phyloP scores from a whole-genome alignment of 345 rosid genomes.

The Pugionium cornutum region DNA sequence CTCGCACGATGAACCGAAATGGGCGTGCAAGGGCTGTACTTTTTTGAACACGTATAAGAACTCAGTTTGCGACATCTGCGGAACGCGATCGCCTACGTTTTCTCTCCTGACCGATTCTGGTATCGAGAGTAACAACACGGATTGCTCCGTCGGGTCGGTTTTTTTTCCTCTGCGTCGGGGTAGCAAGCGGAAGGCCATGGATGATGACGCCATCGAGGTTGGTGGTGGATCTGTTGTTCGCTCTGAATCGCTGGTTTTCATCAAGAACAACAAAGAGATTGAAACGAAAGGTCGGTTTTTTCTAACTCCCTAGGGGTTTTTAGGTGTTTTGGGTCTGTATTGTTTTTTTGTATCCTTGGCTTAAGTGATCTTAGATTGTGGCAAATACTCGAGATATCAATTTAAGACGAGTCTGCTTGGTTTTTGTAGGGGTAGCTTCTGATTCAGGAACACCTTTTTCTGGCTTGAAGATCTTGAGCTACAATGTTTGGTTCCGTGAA shows the following conservation, averaged over 20 bases:
- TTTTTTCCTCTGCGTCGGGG: constrained; percentile 75
- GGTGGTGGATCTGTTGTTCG: constrained; percentile 36
- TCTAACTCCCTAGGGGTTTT: constrained; percentile 11
- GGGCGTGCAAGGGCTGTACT: constrained; percentile 95
- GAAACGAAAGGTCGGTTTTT: constrained; percentile 43
- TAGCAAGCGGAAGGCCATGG: constrained; percentile 60
- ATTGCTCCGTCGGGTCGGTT: constrained; percentile 73
- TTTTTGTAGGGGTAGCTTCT: constrained; percentile 43
- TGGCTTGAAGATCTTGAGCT: constrained; percentile 75
- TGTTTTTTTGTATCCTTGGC: too few species aligned
- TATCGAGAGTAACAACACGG: constrained; percentile 43
- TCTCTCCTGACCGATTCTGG: constrained; percentile 51
- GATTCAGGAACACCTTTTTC: constrained; percentile 37
- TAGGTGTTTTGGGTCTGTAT: background rate
- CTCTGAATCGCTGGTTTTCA: constrained; percentile 34
- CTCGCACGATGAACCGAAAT: constrained; percentile 44
- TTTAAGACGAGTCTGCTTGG: too few species aligned
- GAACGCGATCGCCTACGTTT: constrained; percentile 50
- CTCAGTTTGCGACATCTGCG: constrained; percentile 66
- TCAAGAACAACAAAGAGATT: constrained; percentile 38
- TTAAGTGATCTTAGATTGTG: too few species aligned
- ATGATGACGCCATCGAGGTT: constrained; percentile 36
- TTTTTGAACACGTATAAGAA: constrained; percentile 74
- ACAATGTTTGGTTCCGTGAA: constrained; percentile 97
- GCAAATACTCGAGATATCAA: too few species aligned